phyloP scores from a whole-genome alignment of 202 grass and related monocot genomes.

The Carex sylvatica region DNA sequence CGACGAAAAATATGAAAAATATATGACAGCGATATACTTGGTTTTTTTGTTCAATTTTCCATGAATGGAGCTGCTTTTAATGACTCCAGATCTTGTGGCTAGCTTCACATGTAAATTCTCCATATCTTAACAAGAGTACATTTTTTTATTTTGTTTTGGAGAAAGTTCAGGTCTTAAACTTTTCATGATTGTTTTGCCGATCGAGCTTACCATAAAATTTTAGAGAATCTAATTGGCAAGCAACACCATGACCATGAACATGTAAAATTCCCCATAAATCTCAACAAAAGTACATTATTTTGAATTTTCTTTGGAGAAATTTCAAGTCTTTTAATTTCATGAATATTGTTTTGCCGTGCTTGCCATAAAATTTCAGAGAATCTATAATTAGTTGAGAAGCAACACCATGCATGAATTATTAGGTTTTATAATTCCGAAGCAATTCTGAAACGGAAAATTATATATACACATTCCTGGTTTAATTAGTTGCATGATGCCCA shows the following conservation, averaged over 20 bases:
- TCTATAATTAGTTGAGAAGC: background rate
- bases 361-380: background rate
- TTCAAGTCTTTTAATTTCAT: background rate
- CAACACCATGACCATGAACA: background rate
- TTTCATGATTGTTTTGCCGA: background rate
- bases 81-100: constrained; percentile 5
- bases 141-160: background rate
- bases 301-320: background rate
- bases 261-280: constrained; percentile 9
- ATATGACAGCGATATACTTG: background rate
- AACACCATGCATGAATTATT: background rate
- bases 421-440: background rate
- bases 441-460: background rate
- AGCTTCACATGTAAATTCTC: constrained; percentile 18
- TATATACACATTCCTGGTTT: background rate
- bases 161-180: background rate
- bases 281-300: constrained; percentile 1
- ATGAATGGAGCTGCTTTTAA: constrained; percentile 15
- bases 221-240: background rate
- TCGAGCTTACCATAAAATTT: background rate
- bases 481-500: background rate
- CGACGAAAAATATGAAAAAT: background rate
- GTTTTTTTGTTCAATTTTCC: constrained; percentile 8
- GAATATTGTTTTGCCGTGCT: background rate
- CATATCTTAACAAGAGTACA: constrained; percentile 5